Conservation (phyloP, 495 filamentous ascomycete genomes). For the Xylaria longipes region DNA sequence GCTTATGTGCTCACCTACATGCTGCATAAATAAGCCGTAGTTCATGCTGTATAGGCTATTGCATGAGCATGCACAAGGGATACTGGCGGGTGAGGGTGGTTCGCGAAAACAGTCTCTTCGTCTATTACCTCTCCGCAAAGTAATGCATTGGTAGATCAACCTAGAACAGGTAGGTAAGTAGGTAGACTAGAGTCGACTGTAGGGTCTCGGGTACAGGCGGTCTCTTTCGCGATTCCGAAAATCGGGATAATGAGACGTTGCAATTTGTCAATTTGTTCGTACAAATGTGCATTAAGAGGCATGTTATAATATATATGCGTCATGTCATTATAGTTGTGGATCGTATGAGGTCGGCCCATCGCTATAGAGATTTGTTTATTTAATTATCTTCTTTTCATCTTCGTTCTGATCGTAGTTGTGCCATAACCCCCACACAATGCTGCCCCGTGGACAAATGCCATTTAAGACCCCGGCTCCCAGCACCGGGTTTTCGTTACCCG, state of each 20-base stretch:
- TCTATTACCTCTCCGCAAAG: background rate
- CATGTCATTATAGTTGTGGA: background rate
- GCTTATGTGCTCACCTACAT: background rate
- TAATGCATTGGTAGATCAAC: background rate
- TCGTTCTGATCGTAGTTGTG: background rate
- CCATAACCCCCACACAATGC: background rate
- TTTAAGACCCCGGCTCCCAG: slow-evolving; percentile 21
- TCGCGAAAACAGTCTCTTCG: background rate
- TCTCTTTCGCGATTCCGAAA: background rate
- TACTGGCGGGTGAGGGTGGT: background rate
- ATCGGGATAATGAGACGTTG: background rate
- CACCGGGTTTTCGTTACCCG: slow-evolving; percentile 20
- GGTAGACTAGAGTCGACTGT: background rate
- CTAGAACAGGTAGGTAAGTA: background rate
- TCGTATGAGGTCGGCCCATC: slow-evolving; percentile 20
- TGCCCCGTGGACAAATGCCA: background rate
- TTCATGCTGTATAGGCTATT: background rate
- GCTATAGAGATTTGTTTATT: background rate
- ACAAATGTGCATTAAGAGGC: background rate
- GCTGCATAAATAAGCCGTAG: background rate
- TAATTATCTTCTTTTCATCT: background rate
- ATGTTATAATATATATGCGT: background rate
- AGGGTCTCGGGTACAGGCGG: background rate
- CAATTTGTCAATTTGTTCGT: background rate
- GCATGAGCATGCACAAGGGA: slow-evolving; percentile 11